Base-by-base conservation (phyloP, 164 flowering plant species). In the Magnolia kwangsiensis region DNA sequence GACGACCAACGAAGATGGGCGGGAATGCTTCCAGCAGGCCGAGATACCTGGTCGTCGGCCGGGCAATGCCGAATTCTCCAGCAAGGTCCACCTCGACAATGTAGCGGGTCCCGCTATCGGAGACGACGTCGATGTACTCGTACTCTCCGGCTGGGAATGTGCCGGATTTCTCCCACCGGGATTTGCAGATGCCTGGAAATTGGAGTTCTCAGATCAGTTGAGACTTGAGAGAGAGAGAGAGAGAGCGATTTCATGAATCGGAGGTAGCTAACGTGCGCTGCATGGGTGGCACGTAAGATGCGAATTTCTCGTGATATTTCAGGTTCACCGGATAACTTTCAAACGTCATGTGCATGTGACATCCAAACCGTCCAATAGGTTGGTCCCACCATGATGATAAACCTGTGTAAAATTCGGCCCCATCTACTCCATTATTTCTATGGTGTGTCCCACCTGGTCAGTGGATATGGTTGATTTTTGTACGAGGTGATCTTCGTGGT, bases 11-110 rank as follows among this genome's bases (percentile, higher is more conserved):
- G 78, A 82, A 92, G 45, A 86, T 80, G 9, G 67, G 69, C 1
- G 96, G 98, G 50, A 93, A 75, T 0, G 72, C 13, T 31, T 77
- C 66, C 13, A 84, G 7, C 7, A 92, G 55, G 0, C 69, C 51
- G 50, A 61, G 4, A 82, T 89, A 93, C 10, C 77, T 68, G 1
- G 49, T 21, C 23, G 89, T 84, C n/a, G 92, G 90, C 61, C 96
- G 76, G 11, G 98, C 98, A 79, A 93, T 87, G 78, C 85, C 90
- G 82, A 92, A 93, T 76, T 88, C 84, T 18, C 84, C 79, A 4
- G 82, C 74, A 69, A 94, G 88, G 61, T 88, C 86, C 8, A 86
- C 58, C 50, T 92, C 98, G 27, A 93, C 71, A 68, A 93, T 10
- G 79, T 88, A 92, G 2, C 95, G 82, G 10, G 50, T 24, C 8